Base-by-base conservation (phyloP, 2,329 filamentous ascomycete species). In the Xylaria digitata region DNA sequence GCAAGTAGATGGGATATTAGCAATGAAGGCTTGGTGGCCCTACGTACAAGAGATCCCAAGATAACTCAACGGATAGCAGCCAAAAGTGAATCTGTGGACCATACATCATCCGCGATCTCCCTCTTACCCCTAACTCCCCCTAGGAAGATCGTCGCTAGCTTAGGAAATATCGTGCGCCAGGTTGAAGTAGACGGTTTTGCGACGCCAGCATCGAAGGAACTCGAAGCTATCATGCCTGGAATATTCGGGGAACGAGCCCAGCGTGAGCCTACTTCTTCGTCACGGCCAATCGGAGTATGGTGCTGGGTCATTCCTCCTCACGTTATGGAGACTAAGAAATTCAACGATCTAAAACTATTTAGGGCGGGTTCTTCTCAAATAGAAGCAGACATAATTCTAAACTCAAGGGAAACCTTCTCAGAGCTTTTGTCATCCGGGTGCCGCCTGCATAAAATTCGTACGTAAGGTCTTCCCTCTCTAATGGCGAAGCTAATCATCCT, bases 141-240 rank as follows among this genome's bases (percentile, higher is more conserved):
- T 17, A 86, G 91, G 19, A 81, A 79, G 53, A 88, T 96, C 42
- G 80, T 84, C 0, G 85, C 87, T 43, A 88, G 89, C 42, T 87
- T 94, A 73, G 93, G 93, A 3, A 96, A 96, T 78, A 95, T 96
- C 62, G 82, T 96, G 23, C 87, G 90, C 37, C 85, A 87, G 48
- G 76, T 94, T 9, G 81, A 86, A 17, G 79, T 85, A 19, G 75
- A 82, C 23, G 82, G 81, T 4, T 76, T 80, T 37, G 73, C 78
- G 1, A 80, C 84, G 0, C 89, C 90, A 13, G 92, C 92, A 2
- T 94, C 91, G 0, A 83, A 85, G 32, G 92, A 95, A 75, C 82
- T 95, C 1, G 92, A 96, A 76, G 76, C 76, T 19, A 82, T 86
- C 4, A 89, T 95, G 2, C 85, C 87, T 5, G 78, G 79, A 6